Percentiles rank a stretch among this genome's conserved stretches.
Conservation (phyloP, 169 alveolate species). For the Cryptosporidium felis region DNA sequence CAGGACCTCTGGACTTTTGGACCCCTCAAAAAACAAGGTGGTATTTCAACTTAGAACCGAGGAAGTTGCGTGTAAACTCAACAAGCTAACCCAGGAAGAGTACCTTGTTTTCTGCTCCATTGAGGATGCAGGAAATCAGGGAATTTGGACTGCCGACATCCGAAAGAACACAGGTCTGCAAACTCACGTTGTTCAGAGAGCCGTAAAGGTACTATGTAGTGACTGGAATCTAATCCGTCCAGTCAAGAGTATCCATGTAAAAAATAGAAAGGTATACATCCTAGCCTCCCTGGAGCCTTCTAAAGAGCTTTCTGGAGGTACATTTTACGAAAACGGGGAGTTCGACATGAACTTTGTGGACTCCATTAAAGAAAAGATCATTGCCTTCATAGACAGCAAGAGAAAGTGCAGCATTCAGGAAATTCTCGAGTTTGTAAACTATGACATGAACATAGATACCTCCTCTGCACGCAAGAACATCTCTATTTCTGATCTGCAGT, state of each 20-base stretch:
- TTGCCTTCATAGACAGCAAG: conserved; percentile 71
- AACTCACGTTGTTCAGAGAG: conserved; percentile 87
- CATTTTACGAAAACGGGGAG: conserved; percentile 90
- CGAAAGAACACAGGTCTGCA: conserved; percentile 86
- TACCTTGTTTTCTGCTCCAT: conserved; percentile 87
- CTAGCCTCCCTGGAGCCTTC: conserved; percentile 88
- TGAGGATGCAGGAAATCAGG: conserved; percentile 89
- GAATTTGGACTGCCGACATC: conserved; percentile 92
- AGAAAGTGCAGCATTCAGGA: conserved; percentile 55
- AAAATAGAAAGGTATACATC: conserved; percentile 88
- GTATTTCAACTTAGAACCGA: conserved; percentile 80
- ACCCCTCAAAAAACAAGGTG: conserved; percentile 51
- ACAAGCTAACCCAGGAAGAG: conserved; percentile 84
- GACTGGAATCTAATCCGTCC: conserved; percentile 85
- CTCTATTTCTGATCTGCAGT: conserved; percentile 72
- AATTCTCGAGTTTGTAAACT: conserved; percentile 73
- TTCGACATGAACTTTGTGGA: conserved; percentile 89
- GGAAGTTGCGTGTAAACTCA: conserved; percentile 81
- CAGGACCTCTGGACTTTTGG: not conserved
- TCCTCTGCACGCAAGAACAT: conserved; percentile 73
- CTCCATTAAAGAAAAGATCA: conserved; percentile 75
- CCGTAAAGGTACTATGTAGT: conserved; percentile 85
- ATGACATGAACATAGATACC: conserved; percentile 71
- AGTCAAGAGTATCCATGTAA: conserved; percentile 87
- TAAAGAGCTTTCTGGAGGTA: conserved; percentile 89